These are phyloP conservation scores for Apostasia shenzhenica DNA, from an alignment of 106 monocot genomes.

Conservation along the genomic window DNA sequence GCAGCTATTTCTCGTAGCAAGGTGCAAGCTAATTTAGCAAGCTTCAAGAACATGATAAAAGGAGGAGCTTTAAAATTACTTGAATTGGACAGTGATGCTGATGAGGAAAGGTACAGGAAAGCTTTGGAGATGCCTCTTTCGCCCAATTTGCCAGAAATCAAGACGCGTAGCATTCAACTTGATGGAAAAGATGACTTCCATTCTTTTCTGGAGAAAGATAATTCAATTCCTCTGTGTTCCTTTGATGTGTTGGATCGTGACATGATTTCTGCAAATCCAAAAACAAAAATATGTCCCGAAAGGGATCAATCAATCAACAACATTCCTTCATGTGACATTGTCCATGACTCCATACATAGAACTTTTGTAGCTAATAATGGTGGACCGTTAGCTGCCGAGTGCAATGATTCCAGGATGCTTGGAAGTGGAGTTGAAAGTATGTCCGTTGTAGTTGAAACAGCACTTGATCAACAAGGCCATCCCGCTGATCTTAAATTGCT, in stretches of 20 bases:
- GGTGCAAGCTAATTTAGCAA: constrained; percentile 12
- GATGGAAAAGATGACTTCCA: constrained; percentile 16
- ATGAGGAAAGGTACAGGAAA: constrained; percentile 56
- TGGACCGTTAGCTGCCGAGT: not conserved
- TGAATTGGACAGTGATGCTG: constrained; percentile 53
- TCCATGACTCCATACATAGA: not conserved
- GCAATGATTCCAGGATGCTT: not conserved
- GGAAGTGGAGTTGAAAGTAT: not conserved
- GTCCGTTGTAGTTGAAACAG: not conserved
- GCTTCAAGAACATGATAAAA: constrained; percentile 31
- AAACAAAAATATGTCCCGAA: not conserved
- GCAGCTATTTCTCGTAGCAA: constrained; percentile 5
- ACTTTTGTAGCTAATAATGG: not conserved
- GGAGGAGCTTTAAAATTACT: constrained; percentile 53
- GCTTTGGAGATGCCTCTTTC: constrained; percentile 69
- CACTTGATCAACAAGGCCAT: not conserved
- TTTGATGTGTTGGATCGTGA: constrained; percentile 28
- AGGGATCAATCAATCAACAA: not conserved
- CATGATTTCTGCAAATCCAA: constrained; percentile 6
- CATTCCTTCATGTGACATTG: not conserved
- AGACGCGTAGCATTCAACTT: constrained; percentile 7
- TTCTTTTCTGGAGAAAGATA: constrained; percentile 10
- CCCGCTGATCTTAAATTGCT: not conserved
- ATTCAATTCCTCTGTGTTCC: not conserved
- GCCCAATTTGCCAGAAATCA: constrained; percentile 64